A percentile compares a stretch with the other conserved stretches of the same genome.
Evolutionary conservation across 192 early-diverging fungal genomes (phyloP).

Genomic region (Coemansia sp.): DNA sequence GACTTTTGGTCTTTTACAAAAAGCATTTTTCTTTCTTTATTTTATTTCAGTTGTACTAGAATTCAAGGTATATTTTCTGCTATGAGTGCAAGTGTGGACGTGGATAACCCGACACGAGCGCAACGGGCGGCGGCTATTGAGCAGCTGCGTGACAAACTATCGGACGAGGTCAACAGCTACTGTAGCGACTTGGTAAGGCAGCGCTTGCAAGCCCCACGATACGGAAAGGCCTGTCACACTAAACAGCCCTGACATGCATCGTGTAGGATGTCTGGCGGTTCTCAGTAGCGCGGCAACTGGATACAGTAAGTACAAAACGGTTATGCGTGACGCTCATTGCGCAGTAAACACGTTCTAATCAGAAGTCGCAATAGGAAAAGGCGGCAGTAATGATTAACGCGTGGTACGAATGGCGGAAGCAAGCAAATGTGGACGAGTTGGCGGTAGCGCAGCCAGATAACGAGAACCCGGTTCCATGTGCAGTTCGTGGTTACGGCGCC

Average conservation of each 20-base stretch:
- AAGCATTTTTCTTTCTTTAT: background rate
- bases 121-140: conserved; percentile 33
- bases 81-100: conserved; percentile 19
- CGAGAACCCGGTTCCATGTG: conserved; percentile 62
- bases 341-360: background rate
- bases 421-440: conserved; percentile 59
- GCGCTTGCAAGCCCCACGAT: background rate
- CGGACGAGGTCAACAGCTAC: conserved; percentile 41
- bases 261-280: conserved; percentile 61
- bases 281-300: conserved; percentile 61
- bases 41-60: background rate
- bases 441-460: conserved; percentile 61
- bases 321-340: background rate
- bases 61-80: background rate
- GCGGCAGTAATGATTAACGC: conserved; percentile 61
- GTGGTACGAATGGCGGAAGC: conserved; percentile 63
- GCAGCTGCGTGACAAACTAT: conserved; percentile 30
- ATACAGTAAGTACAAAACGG: conserved; percentile 56
- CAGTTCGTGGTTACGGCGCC: conserved; percentile 63
- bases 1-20: background rate
- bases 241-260: background rate
- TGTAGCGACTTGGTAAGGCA: conserved; percentile 43
- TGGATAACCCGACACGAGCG: conserved; percentile 48
- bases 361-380: conserved; percentile 47
- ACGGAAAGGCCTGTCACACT: background rate